Conservation (phyloP, 2,329 filamentous ascomycete species). For the Parasarocladium wereldwijsianum region DNA sequence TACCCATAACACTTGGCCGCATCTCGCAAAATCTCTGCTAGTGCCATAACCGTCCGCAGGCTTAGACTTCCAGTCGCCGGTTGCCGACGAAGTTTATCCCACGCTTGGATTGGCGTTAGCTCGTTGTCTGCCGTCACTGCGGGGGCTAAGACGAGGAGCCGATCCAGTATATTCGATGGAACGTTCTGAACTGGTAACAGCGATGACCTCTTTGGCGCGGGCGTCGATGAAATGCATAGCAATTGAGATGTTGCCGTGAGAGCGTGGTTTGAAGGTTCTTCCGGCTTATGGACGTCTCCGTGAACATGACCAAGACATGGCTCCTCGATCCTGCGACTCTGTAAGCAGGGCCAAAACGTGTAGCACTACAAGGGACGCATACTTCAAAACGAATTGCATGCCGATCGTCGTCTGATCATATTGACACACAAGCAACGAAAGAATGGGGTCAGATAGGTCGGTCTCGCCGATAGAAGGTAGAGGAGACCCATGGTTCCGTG, state of each 20-base stretch:
- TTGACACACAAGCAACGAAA: constrained; percentile 1
- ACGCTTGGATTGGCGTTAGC: constrained; percentile 3
- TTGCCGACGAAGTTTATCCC: constrained; percentile 2
- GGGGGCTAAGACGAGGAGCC: constrained; percentile 2
- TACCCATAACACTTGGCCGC: constrained; percentile 2
- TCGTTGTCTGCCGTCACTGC: constrained; percentile 1
- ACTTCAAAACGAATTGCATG: constrained; percentile 4
- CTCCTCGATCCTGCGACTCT: constrained; percentile 2
- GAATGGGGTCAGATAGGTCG: not conserved
- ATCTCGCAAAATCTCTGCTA: constrained; percentile 3
- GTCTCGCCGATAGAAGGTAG: not conserved
- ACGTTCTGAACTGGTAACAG: constrained; percentile 3
- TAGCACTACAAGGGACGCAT: not conserved
- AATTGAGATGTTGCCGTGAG: constrained; percentile 3
- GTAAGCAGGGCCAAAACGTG: not conserved
- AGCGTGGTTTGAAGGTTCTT: constrained; percentile 3
- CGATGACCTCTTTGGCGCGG: constrained; percentile 1
- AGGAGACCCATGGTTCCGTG: not conserved
- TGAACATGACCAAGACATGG: constrained; percentile 3
- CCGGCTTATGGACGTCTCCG: constrained; percentile 1
- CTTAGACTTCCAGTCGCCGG: constrained; percentile 1
- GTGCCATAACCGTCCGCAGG: constrained; percentile 1
- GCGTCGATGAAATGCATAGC: constrained; percentile 1
- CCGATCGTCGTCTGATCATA: constrained; percentile 2
- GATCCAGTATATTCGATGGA: constrained; percentile 1